phyloP scores from a whole-genome alignment of 495 filamentous ascomycete genomes.

The Hyaloscypha hepaticicola region DNA sequence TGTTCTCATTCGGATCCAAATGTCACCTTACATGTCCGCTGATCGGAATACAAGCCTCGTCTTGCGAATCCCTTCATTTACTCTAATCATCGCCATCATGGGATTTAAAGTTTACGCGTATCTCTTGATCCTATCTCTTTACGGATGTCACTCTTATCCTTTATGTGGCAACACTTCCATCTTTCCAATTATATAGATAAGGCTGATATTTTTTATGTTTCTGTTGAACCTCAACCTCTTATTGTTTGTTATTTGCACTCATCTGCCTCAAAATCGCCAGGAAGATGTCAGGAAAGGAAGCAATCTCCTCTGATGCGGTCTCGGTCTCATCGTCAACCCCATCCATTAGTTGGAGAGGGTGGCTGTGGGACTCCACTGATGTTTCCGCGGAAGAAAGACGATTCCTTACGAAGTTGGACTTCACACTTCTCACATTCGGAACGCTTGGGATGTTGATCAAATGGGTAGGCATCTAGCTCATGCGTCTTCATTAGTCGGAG shows the following conservation, averaged over 20 bases:
- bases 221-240: background rate
- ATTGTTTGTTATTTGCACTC: background rate
- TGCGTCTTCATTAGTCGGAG: background rate
- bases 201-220: background rate
- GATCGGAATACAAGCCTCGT: constrained; percentile 19
- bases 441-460: constrained; percentile 20
- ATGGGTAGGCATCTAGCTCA: constrained; percentile 6
- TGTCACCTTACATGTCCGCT: too few relatives aligned
- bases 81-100: background rate
- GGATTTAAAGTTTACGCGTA: background rate
- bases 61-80: constrained; percentile 21
- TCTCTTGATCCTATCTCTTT: background rate
- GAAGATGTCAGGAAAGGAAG: constrained; percentile 16
- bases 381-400: constrained; percentile 19
- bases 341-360: constrained; percentile 14
- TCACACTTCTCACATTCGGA: constrained; percentile 19
- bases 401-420: constrained; percentile 20
- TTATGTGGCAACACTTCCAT: too few relatives aligned
- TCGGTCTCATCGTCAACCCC: constrained; percentile 7
- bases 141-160: background rate
- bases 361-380: constrained; percentile 20
- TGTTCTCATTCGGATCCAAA: too few relatives aligned
- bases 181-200: background rate
- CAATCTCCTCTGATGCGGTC: background rate
- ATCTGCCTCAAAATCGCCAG: background rate